Evolutionary conservation across 140 eudicot species (phyloP), one percentile per base, ranked within the genome.

Genomic region (Erigeron philadelphicus): DNA sequence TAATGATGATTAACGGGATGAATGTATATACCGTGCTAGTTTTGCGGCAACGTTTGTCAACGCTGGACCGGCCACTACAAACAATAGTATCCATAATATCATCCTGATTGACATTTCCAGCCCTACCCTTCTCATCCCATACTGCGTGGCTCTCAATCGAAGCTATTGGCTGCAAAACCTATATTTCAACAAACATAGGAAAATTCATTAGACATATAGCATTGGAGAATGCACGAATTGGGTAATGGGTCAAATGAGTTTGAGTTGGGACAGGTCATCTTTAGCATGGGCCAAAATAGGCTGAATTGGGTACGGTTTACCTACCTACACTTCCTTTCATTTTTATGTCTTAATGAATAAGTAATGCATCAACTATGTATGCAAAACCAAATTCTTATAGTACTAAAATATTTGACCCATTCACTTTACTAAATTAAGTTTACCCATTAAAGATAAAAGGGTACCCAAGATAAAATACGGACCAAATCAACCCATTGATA

Each of bases 71-170:
- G 75, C 95, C 76, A 16, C 76, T 88, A 70, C 87, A 82, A 64
- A 82, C 80, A 1, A 79, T 82, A 9, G 74, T 64, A 48, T 89
- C 90, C 76, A 75, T 71, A 50, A 82, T 83, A 61, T 80, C 85
- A 40, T 72, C 71, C 21, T 69, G 78, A 21, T 75, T 73, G 8
- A 43, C 66, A 41, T 85, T 83, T 61, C 78, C 87, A 74, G 70
- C 72, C 65, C 70, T 78, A 46, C 81, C 84, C 72, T 81, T 79
- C 21, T 73, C 88, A 35, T 8, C 74, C 8, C 84, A 87, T 41
- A 83, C 90, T 55, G 82, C 84, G 54, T 83, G 80, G 72, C 98
- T 93, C 96, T 93, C 96, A 15, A 85, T 80, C 5, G 98, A 86
- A 72, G 93, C 90, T 76, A 86, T 83, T 35, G 98, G 93, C 95